These are phyloP conservation scores for Lipomyces chichibuensis DNA, from an alignment of 805 yeast species.

Conservation along the genomic window DNA sequence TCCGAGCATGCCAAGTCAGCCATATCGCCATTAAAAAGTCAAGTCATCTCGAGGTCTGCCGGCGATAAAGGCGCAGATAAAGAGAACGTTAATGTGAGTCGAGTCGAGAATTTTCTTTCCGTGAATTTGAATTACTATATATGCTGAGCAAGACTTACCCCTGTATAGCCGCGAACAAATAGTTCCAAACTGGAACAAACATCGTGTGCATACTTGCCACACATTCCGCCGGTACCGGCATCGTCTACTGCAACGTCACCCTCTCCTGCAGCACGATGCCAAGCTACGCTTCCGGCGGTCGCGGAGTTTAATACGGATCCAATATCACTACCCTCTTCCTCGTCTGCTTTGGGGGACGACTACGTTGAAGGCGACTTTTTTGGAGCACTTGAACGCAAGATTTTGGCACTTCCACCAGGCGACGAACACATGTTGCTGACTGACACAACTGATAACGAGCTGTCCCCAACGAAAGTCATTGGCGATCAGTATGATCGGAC, in stretches of 20 bases:
- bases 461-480: constrained; percentile 6
- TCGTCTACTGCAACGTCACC: constrained; percentile 8
- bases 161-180: background rate
- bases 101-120: background rate
- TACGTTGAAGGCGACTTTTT: constrained; percentile 26
- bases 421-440: background rate
- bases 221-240: constrained; percentile 9
- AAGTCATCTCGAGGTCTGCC: background rate
- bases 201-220: background rate
- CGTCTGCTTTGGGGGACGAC: constrained; percentile 17
- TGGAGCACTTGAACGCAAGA: constrained; percentile 27
- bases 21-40: constrained; percentile 2
- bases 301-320: constrained; percentile 25
- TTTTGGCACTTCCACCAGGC: constrained; percentile 19
- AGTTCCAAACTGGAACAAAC: background rate
- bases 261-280: constrained; percentile 6
- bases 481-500: background rate
- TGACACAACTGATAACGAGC: background rate
- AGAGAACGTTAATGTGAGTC: constrained; percentile 3
- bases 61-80: constrained; percentile 2
- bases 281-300: constrained; percentile 21
- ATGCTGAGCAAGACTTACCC: background rate
- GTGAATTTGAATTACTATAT: background rate
- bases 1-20: background rate
- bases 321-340: constrained; percentile 12